Base-by-base conservation (phyloP, 148 eudicot species). In the Spergularia marina region DNA sequence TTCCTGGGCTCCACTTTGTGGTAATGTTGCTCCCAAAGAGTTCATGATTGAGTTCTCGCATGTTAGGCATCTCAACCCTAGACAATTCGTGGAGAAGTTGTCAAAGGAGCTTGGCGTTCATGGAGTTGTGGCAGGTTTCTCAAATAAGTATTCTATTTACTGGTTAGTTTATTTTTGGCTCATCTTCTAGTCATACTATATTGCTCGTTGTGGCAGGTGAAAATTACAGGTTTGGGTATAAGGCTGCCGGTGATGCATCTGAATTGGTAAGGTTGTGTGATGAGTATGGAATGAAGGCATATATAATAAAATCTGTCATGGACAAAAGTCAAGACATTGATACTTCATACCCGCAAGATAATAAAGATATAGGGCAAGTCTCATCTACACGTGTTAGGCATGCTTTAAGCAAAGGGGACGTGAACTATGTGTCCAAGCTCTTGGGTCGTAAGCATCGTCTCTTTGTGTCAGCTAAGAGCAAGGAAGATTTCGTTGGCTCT, bases 71-170 rank as follows among this genome's bases (percentile, higher is more conserved):
- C 94, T 96, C 47, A 76, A 88, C 64, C 97, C 99, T 11, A 88
- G 76, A 6, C 93, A 96, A 54, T 96, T 96, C 82, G 99, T 96
- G 63, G 99, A 92, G 90, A 96, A 91, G 82, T 73, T 96, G 74
- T 82, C 94, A 21, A 80, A 80, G 79, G 92, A 92, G 76, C 89
- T 92, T 64, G 98, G 98, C 76, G 88, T 92, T 25, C 77, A 74
- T 73, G 98, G 98, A 34, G 98, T 96, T 79, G 99, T 92, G 58
- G 99, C 99, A 87, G 99, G 98, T 96, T 82, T 79, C 62, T 49
- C 20, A 55, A 58, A 15, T 36, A n/a, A 21, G 0, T n/a, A 21
- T 23, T 5, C 63, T 17, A 15, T 52, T 14, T 51, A 21, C 39
- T 66, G 15, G 13, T 9, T 34, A 17, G 7, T 16, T 64, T 23